These are phyloP conservation scores for Brassica incana DNA, from an alignment of 345 rosid species.

Conservation along the genomic window DNA sequence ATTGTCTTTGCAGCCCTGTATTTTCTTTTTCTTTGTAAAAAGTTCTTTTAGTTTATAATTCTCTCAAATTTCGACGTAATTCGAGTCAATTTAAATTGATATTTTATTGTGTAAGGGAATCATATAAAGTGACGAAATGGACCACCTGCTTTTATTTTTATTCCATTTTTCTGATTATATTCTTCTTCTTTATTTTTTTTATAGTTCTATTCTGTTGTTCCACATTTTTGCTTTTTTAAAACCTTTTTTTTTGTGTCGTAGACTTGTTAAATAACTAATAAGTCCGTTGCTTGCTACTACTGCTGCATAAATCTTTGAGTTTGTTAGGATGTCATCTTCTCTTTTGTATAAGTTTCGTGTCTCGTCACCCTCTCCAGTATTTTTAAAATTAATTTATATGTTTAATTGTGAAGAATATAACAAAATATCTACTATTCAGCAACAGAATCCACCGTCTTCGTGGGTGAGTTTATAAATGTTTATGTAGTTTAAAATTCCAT, in stretches of 20 bases:
- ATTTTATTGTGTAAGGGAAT: constrained; percentile 1
- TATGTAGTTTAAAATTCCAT: neutral
- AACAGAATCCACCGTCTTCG: constrained; percentile 37
- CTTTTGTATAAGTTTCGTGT: neutral
- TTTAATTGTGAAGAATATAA: neutral
- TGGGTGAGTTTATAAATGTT: neutral
- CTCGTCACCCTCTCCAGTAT: neutral
- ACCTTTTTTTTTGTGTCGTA: neutral
- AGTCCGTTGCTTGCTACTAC: constrained; percentile 9
- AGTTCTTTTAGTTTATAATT: neutral
- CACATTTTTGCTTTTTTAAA: neutral
- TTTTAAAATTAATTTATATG: neutral
- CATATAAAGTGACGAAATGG: constrained; percentile 19
- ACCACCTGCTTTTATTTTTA: neutral
- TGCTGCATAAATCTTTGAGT: constrained; percentile 26
- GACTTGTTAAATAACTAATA: constrained; percentile 30
- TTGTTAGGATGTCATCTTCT: constrained; percentile 25
- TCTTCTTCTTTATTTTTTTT: neutral
- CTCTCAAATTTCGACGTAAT: neutral
- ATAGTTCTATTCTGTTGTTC: neutral
- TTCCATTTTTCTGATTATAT: constrained; percentile 30
- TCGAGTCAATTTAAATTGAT: neutral
- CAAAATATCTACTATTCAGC: constrained; percentile 16
- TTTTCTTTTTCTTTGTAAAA: neutral
- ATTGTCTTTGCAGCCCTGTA: neutral